phyloP scores from a whole-genome alignment of 768 basidiomycete genomes.

The Xerocomellus dryophilus region DNA sequence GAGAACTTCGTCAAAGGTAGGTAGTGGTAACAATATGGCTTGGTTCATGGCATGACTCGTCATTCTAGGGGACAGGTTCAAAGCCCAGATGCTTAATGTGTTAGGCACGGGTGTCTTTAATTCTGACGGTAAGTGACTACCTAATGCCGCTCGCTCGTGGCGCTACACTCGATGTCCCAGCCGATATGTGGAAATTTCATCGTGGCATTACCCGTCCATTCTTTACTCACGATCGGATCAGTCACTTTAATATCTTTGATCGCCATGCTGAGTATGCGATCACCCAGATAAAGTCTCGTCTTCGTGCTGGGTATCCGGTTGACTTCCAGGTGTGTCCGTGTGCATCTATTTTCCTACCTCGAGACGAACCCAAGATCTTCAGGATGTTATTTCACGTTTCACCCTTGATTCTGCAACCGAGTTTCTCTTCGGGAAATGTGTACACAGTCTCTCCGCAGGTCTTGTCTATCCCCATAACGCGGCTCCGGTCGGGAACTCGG shows the following conservation, averaged over 20 bases:
- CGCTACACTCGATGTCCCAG: slow-evolving; percentile 23
- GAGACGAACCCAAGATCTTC: not conserved
- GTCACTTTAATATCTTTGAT: slow-evolving; percentile 61
- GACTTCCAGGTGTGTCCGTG: slow-evolving; percentile 49
- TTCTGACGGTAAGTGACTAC: slow-evolving; percentile 47
- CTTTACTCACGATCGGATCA: slow-evolving; percentile 58
- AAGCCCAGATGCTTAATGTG: slow-evolving; percentile 42
- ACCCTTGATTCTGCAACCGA: slow-evolving; percentile 67
- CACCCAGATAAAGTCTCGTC: slow-evolving; percentile 43
- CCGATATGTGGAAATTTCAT: slow-evolving; percentile 59
- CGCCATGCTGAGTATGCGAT: slow-evolving; percentile 48
- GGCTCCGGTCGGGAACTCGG: slow-evolving; percentile 12
- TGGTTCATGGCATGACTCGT: not conserved
- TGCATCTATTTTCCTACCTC: not conserved
- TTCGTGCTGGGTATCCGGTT: slow-evolving; percentile 48
- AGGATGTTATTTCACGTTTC: slow-evolving; percentile 60
- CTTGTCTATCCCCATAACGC: slow-evolving; percentile 53
- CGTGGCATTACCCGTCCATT: slow-evolving; percentile 64
- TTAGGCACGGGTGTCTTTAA: slow-evolving; percentile 69
- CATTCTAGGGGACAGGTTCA: slow-evolving; percentile 34
- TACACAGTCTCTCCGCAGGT: slow-evolving; percentile 48
- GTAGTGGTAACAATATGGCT: not conserved
- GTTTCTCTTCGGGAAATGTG: slow-evolving; percentile 62
- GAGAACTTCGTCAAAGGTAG: slow-evolving; percentile 58
- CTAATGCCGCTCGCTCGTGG: too few relatives aligned